A percentile compares a stretch with the other conserved stretches of the same genome.
These are phyloP conservation scores for Pilobolus umbonatus DNA, from an alignment of 192 early-diverging fungal species.

Conservation along the genomic window DNA sequence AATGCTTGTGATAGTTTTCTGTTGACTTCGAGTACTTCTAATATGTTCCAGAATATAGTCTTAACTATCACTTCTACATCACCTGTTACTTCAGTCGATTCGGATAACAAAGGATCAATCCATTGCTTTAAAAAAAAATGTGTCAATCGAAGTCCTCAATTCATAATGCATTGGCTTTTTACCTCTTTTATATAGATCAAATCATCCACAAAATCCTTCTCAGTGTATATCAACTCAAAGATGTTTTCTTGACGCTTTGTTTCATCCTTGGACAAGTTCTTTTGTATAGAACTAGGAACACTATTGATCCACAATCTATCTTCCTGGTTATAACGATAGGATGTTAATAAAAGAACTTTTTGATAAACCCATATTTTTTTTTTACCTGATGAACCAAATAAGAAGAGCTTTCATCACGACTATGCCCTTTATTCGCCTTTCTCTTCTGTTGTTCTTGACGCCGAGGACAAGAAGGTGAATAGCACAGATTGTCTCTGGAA, in stretches of 20 bases:
- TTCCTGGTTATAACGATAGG: conserved; percentile 44
- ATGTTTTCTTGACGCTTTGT: conserved; percentile 90
- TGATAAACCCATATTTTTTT: too few relatives aligned
- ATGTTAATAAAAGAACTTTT: conserved; percentile 1
- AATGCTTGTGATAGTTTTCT: conserved; percentile 54
- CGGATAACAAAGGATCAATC: conserved; percentile 58
- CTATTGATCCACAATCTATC: conserved; percentile 78
- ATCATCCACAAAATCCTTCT: conserved; percentile 90
- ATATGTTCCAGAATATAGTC: conserved; percentile 76
- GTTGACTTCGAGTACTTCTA: conserved; percentile 62
- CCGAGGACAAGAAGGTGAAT: conserved; percentile 82
- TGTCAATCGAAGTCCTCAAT: not conserved
- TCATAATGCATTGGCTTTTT: not conserved
- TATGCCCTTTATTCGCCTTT: not conserved
- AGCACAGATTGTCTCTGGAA: conserved; percentile 73
- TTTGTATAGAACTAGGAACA: conserved; percentile 71
- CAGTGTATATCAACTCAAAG: conserved; percentile 88
- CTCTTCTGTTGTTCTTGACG: conserved; percentile 56
- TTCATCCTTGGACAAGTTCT: conserved; percentile 67
- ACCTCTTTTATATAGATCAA: conserved; percentile 75
- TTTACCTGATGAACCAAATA: not conserved
- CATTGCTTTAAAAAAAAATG: conserved; percentile 38
- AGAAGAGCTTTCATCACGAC: conserved; percentile 5
- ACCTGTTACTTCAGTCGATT: conserved; percentile 56
- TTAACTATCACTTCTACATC: conserved; percentile 49